Evolutionary conservation across 148 eudicot genomes (phyloP).

Genomic region (Amaranthus hypochondriacus): DNA sequence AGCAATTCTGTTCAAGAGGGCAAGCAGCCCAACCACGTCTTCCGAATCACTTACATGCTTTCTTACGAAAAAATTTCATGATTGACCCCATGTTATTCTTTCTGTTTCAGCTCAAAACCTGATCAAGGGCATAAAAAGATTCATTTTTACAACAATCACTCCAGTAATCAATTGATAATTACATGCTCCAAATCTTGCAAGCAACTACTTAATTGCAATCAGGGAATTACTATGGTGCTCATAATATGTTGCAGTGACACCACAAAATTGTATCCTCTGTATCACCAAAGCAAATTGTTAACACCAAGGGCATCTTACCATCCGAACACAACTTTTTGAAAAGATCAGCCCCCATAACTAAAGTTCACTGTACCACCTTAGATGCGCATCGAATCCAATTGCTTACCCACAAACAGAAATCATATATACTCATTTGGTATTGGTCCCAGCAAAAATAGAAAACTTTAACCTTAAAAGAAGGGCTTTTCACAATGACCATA

Average conservation of each 20-base stretch:
- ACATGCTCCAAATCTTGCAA: not conserved
- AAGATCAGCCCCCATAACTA: not conserved
- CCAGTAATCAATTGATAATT: not conserved
- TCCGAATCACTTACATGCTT: not conserved
- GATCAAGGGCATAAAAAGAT: not conserved
- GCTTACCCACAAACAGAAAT: conserved; percentile 9
- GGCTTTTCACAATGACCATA: conserved; percentile 16
- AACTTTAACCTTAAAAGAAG: conserved; percentile 6
- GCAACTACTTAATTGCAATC: not conserved
- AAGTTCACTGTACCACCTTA: not conserved
- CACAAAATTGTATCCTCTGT: not conserved
- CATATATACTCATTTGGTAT: conserved; percentile 7
- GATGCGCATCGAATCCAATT: not conserved
- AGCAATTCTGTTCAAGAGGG: not conserved
- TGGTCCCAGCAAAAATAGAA: conserved; percentile 20
- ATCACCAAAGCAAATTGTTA: not conserved
- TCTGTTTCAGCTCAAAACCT: not conserved
- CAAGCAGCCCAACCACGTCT: not conserved
- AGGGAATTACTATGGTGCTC: not conserved
- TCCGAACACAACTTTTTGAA: not conserved
- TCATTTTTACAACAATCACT: not conserved
- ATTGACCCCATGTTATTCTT: not conserved
- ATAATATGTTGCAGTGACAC: not conserved
- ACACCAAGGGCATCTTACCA: not conserved
- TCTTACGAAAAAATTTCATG: not conserved